Percentiles rank a stretch among this genome's conserved stretches.
Evolutionary conservation across 805 yeast species (phyloP).

Genomic region (Komagataella kurtzmanii): DNA sequence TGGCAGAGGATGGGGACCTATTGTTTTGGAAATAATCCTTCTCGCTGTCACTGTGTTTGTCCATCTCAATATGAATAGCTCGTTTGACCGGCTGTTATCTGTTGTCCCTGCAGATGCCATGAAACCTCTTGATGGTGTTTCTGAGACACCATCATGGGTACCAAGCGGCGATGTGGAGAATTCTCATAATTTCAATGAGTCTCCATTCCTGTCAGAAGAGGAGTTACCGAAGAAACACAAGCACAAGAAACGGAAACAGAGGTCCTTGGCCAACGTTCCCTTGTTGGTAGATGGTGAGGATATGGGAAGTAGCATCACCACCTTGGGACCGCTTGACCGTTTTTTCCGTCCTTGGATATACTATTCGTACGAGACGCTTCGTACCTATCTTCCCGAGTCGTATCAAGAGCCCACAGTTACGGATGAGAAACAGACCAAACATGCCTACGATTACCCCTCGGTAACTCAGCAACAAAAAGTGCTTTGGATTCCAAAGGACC

Average conservation of each 20-base stretch:
- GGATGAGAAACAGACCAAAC: slow-evolving; percentile 30
- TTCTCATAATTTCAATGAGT: slow-evolving; percentile 3
- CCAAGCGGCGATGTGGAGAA: neutral
- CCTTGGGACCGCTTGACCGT: slow-evolving; percentile 18
- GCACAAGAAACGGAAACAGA: slow-evolving; percentile 6
- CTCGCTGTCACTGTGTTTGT: slow-evolving; percentile 52
- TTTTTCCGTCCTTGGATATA: slow-evolving; percentile 44
- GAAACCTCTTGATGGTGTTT: slow-evolving; percentile 64
- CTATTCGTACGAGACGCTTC: slow-evolving; percentile 31
- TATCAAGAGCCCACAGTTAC: slow-evolving; percentile 35
- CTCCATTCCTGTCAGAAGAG: slow-evolving; percentile 9
- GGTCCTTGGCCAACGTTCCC: slow-evolving; percentile 27
- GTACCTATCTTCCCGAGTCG: slow-evolving; percentile 43
- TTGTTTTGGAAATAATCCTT: slow-evolving; percentile 59
- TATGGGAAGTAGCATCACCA: slow-evolving; percentile 3
- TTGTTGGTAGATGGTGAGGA: slow-evolving; percentile 57
- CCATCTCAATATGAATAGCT: slow-evolving; percentile 48
- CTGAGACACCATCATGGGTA: slow-evolving; percentile 47
- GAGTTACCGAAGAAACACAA: slow-evolving; percentile 3
- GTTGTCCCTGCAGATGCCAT: slow-evolving; percentile 59
- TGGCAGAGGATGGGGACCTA: slow-evolving; percentile 92
- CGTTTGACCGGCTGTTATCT: slow-evolving; percentile 49
- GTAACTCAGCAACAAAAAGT: slow-evolving; percentile 54
- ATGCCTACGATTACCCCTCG: slow-evolving; percentile 71
- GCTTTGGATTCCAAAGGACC: slow-evolving; percentile 90